These are phyloP conservation scores for Symbiodinium natans DNA, from an alignment of 73 alveolate genomes.

Conservation along the genomic window DNA sequence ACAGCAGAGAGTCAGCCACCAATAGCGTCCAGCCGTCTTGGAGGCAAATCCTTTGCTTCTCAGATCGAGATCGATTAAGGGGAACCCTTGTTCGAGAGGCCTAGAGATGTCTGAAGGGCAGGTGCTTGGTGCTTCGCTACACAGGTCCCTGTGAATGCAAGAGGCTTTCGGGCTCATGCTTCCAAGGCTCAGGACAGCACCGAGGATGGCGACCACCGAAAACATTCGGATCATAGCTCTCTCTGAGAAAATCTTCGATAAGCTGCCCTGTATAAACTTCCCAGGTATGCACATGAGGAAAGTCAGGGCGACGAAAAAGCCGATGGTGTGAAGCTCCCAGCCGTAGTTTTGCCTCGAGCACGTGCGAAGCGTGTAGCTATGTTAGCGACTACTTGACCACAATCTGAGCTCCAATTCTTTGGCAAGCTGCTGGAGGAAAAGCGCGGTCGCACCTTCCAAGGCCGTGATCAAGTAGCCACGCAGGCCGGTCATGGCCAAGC, in stretches of 20 bases:
- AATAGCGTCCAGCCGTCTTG: slow-evolving; percentile 4
- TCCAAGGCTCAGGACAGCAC: background rate
- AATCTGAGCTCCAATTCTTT: background rate
- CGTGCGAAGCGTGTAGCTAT: background rate
- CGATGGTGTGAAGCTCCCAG: slow-evolving; percentile 18
- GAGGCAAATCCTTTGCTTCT: background rate
- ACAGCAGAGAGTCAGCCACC: background rate
- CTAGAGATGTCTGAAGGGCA: too few species aligned
- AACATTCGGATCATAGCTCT: background rate
- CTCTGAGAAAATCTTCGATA: background rate
- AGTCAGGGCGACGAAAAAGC: slow-evolving; percentile 14
- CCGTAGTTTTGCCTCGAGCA: background rate
- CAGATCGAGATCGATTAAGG: too few species aligned
- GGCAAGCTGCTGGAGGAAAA: background rate
- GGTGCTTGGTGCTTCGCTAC: too few species aligned
- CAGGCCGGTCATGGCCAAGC: background rate
- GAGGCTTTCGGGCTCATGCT: too few species aligned
- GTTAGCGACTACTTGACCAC: background rate
- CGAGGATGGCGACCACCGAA: background rate
- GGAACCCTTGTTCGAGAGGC: too few species aligned
- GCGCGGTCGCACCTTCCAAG: background rate
- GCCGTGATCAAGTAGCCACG: background rate
- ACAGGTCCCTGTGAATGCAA: too few species aligned
- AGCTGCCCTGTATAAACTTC: background rate
- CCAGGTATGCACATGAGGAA: slow-evolving; percentile 2